phyloP scores from a whole-genome alignment of 164 flowering plant species.

The Tetrastigma voinierianum region DNA sequence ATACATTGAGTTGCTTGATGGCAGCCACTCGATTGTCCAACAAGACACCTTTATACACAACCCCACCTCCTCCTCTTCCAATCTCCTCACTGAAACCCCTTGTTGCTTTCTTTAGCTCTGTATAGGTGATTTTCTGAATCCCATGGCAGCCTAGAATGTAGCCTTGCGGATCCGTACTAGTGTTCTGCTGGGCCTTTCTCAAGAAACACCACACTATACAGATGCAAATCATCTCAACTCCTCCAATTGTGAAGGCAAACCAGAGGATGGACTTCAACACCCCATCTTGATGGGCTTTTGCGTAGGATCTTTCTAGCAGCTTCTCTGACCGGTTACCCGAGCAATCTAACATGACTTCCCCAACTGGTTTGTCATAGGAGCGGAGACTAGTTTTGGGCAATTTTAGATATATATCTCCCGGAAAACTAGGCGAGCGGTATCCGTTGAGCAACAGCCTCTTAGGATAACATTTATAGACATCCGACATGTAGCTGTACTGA shows the following conservation, averaged over 20 bases:
- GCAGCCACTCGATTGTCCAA: neutral
- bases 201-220: neutral
- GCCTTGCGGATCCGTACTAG: neutral
- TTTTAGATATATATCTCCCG: neutral
- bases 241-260: neutral
- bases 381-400: neutral
- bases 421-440: neutral
- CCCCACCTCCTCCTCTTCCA: constrained; percentile 12
- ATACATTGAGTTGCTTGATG: constrained; percentile 3
- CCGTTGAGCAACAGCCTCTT: neutral
- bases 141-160: constrained; percentile 5
- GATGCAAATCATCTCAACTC: neutral
- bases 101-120: constrained; percentile 10
- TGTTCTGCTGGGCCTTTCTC: neutral
- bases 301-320: neutral
- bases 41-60: neutral
- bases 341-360: neutral
- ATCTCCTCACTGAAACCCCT: constrained; percentile 8
- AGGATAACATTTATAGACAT: constrained; percentile 2
- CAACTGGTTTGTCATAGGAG: neutral
- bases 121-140: constrained; percentile 6
- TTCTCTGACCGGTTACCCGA: neutral
- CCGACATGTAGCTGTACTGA: neutral
- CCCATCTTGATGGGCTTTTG: neutral
- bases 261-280: neutral